Percentiles rank a stretch among this genome's conserved stretches.
Evolutionary conservation across 306 rosid species (phyloP).

Genomic region (Quillaja saponaria): DNA sequence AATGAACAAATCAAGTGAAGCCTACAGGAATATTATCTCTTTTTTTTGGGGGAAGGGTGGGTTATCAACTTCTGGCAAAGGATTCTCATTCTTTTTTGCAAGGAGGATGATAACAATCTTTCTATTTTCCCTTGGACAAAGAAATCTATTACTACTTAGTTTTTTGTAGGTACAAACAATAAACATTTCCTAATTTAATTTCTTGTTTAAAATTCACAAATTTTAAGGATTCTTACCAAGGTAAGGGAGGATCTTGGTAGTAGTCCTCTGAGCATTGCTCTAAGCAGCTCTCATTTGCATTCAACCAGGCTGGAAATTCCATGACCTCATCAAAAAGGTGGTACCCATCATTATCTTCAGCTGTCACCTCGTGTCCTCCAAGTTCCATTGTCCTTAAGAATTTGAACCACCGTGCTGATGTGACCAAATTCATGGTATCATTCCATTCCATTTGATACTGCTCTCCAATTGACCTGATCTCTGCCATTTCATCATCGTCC

Average conservation of each 20-base stretch:
- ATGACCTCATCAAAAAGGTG: slow-evolving; percentile 48
- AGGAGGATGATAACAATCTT: too few species aligned
- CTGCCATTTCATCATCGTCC: slow-evolving; percentile 83
- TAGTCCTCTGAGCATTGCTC: slow-evolving; percentile 50
- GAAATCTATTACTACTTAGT: slow-evolving; percentile 22
- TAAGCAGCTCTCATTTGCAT: slow-evolving; percentile 54
- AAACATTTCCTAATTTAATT: slow-evolving; percentile 12
- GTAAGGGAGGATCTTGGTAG: slow-evolving; percentile 62
- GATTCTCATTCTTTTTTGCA: too few species aligned
- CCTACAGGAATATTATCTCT: too few species aligned
- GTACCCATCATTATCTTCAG: slow-evolving; percentile 35
- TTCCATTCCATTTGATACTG: slow-evolving; percentile 83
- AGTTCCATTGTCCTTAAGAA: slow-evolving; percentile 64
- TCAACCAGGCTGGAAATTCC: slow-evolving; percentile 87
- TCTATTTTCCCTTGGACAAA: slow-evolving; percentile 3
- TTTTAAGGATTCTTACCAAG: slow-evolving; percentile 55
- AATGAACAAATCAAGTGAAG: too few species aligned
- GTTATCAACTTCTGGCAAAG: too few species aligned
- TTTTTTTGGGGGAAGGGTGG: too few species aligned
- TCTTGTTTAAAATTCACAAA: not conserved
- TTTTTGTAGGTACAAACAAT: slow-evolving; percentile 15
- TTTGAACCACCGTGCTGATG: slow-evolving; percentile 87
- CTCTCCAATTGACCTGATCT: slow-evolving; percentile 78
- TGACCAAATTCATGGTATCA: slow-evolving; percentile 70
- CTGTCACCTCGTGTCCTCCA: slow-evolving; percentile 36